Evolutionary conservation across 768 basidiomycete species (phyloP).

Genomic region (Pholiota microspora): DNA sequence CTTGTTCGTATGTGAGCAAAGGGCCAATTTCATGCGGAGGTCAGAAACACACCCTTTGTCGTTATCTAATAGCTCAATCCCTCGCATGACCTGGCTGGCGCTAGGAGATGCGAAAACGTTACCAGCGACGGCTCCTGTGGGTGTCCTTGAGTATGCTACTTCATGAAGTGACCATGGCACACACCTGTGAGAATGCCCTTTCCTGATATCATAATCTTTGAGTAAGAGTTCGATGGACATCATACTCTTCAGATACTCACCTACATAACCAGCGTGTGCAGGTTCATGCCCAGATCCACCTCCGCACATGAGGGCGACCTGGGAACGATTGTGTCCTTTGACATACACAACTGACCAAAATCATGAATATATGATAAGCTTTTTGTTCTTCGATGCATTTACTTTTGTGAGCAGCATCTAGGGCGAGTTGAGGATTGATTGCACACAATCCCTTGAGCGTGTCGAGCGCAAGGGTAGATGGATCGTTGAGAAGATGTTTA

Average conservation of each 20-base stretch:
- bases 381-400: slow-evolving; percentile 9
- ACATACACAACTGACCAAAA: slow-evolving; percentile 67
- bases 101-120: slow-evolving; percentile 91
- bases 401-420: slow-evolving; percentile 78
- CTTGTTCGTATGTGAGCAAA: slow-evolving; percentile 23
- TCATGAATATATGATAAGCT: slow-evolving; percentile 30
- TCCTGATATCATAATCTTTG: slow-evolving; percentile 36
- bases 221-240: background rate
- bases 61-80: slow-evolving; percentile 73
- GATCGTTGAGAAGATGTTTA: slow-evolving; percentile 81
- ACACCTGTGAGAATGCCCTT: slow-evolving; percentile 76
- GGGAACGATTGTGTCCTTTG: slow-evolving; percentile 51
- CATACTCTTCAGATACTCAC: slow-evolving; percentile 34
- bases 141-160: no score
- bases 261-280: slow-evolving; percentile 87
- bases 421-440: slow-evolving; percentile 66
- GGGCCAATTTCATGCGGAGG: background rate
- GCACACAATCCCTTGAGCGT: slow-evolving; percentile 72
- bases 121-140: slow-evolving; percentile 73
- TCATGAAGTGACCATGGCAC: background rate
- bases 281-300: slow-evolving; percentile 93
- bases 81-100: slow-evolving; percentile 78
- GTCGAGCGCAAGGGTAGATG: slow-evolving; percentile 71
- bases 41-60: slow-evolving; percentile 57
- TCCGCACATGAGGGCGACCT: slow-evolving; percentile 78